Base-by-base conservation (phyloP, 139 green algal species). In the Auxenochlorella protothecoides region DNA sequence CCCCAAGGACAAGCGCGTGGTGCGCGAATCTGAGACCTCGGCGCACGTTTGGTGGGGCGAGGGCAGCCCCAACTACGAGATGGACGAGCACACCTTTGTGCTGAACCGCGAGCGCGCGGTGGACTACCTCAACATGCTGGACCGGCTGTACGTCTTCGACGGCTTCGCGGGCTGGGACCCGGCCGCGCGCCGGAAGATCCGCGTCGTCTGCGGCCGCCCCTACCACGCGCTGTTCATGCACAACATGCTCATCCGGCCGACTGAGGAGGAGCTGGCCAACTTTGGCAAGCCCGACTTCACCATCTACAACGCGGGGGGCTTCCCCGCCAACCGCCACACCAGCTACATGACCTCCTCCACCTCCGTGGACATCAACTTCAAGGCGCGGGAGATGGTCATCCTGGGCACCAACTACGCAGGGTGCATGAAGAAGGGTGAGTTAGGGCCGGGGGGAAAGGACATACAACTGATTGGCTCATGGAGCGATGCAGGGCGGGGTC, bases 221-320 rank as follows among this genome's bases (percentile, higher is more conserved):
- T 98, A 97, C 83, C 94, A 98, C 79, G 88, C 91, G 3, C 85
- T 98, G 16, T 98, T 98, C 81, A 96, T 96, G 87, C 81, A 92
- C 85, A 98, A 98, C 89, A 97, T 98, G 93, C 85, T 98, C 68
- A 97, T 98, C 63, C 68, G 72, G 44, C 72, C 72, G 61, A 92
- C 80, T 3, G 65, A 79, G 10, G 78, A 91, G 63, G 90, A 97
- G 88, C 85, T 97, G 67, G 69, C 83, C 10, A 69, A 73, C 66
- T 96, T 96, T 82, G 87, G 87, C 6, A 80, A 87, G 71, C 93
- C 93, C 56, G 92, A 97, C 78, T 96, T 97, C 74, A 93, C 89
- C 5, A 97, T 97, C 74, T 95, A 94, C 83, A 97, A 97, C 79
- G 92, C 87, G 44, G 91, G 91, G 51, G 83, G 87, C 53, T 94